Evolutionary conservation across 2,329 filamentous ascomycete genomes (phyloP).

Genomic region (Davidsoniella neocaledoniae): DNA sequence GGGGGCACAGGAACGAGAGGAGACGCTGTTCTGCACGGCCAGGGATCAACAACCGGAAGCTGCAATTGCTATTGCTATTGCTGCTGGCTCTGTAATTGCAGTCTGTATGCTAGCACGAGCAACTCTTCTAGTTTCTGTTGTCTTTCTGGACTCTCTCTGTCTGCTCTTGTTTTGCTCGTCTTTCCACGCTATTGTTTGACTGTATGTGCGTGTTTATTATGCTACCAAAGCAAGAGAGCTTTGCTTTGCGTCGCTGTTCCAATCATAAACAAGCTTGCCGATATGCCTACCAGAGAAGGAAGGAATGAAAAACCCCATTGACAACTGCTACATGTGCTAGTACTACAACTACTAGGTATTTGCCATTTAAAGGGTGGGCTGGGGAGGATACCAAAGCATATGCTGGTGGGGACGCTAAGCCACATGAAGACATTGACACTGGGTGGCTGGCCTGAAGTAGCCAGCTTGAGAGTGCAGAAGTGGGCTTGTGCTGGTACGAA

Average conservation of each 20-base stretch:
- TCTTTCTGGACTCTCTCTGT: background rate
- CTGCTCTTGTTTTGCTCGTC: background rate
- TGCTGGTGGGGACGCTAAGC: background rate
- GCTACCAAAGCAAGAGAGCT: background rate
- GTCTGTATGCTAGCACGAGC: background rate
- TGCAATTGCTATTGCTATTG: too few relatives aligned
- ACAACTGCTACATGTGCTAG: background rate
- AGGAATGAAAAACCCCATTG: slow-evolving; percentile 3
- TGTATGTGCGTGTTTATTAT: background rate
- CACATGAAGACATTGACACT: background rate
- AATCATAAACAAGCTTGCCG: background rate
- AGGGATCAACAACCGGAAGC: slow-evolving; percentile 3
- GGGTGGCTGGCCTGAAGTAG: background rate
- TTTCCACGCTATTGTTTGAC: background rate
- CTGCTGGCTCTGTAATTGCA: too few relatives aligned
- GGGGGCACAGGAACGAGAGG: slow-evolving; percentile 1
- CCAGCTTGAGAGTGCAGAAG: background rate
- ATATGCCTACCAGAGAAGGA: background rate
- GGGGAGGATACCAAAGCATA: background rate
- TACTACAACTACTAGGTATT: too few relatives aligned
- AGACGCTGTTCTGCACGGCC: slow-evolving; percentile 1
- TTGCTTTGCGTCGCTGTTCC: background rate
- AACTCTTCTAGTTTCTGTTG: background rate
- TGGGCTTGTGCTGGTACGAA: background rate
- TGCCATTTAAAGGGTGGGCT: slow-evolving; percentile 8